phyloP scores from a whole-genome alignment of 2,329 filamentous ascomycete species.

The Bipolaris sorokiniana region DNA sequence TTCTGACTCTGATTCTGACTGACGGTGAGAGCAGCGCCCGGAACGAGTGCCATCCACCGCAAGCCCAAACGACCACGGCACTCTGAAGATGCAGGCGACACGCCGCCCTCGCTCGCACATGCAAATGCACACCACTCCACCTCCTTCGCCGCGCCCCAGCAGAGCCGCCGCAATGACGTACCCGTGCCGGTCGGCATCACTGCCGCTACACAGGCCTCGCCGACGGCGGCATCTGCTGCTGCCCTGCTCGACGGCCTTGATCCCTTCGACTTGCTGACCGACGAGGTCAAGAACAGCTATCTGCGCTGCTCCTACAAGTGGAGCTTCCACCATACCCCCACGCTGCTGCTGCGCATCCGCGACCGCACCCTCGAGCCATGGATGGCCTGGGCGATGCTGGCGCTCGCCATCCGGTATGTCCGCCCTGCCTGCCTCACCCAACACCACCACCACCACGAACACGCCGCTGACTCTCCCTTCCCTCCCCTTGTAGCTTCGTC shows the following conservation, averaged over 20 bases:
- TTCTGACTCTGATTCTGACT: background rate
- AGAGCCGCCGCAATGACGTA: constrained; percentile 28
- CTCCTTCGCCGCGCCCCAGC: constrained; percentile 19
- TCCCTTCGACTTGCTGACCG: constrained; percentile 49
- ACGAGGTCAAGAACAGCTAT: constrained; percentile 52
- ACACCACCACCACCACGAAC: too few relatives aligned
- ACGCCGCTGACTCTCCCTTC: background rate
- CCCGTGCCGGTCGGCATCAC: constrained; percentile 34
- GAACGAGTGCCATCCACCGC: constrained; percentile 48
- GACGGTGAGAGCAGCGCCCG: constrained; percentile 38
- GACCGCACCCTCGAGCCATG: constrained; percentile 48
- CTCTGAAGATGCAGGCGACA: constrained; percentile 29
- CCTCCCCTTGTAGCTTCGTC: constrained; percentile 39
- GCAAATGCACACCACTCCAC: background rate
- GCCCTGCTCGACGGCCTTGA: constrained; percentile 43
- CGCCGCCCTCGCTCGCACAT: constrained; percentile 18
- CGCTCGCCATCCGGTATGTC: constrained; percentile 47
- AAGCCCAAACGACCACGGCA: constrained; percentile 47
- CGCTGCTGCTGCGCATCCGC: constrained; percentile 47
- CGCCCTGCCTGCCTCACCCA: too few relatives aligned
- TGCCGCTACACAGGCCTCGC: constrained; percentile 29
- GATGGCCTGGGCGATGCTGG: constrained; percentile 53
- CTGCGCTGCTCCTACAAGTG: constrained; percentile 52
- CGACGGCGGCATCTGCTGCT: constrained; percentile 30
- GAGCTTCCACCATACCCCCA: constrained; percentile 52